phyloP scores from a whole-genome alignment of 257 asterid genomes.

The Cordia subcordata region DNA sequence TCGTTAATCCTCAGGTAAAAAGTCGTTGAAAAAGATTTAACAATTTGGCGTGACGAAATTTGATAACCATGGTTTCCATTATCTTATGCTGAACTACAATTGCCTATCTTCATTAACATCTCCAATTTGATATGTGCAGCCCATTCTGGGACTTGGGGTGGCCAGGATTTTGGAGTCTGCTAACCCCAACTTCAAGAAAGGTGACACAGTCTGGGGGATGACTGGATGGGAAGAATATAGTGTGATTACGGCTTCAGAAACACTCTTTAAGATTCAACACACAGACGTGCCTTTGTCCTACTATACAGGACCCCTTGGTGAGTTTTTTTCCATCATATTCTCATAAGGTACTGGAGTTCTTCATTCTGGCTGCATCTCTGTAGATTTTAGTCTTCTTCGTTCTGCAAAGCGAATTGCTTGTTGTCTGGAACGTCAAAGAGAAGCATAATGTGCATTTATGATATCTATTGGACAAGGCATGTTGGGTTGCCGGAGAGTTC shows the following conservation, averaged over 20 bases:
- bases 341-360: no score
- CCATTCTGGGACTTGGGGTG: conserved; percentile 19
- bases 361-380: no score
- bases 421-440: no score
- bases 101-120: not conserved
- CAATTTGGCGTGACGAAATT: no score
- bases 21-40: no score
- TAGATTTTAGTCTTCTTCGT: not conserved
- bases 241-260: not conserved
- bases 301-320: conserved; percentile 21
- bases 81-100: not conserved
- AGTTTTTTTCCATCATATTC: not conserved
- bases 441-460: no score
- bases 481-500: no score
- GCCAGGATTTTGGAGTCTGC: conserved; percentile 12
- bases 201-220: conserved; percentile 16
- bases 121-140: conserved; percentile 1
- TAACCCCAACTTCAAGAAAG: conserved; percentile 20
- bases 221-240: conserved; percentile 27
- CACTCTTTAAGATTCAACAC: conserved; percentile 10
- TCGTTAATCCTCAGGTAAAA: no score
- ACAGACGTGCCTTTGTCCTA: conserved; percentile 19
- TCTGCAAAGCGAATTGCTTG: no score
- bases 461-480: no score
- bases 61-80: no score